Percentiles rank a stretch among this genome's conserved stretches.
Evolutionary conservation across 192 early-diverging fungal species (phyloP).

Genomic region (Spizellomyces punctatus): DNA sequence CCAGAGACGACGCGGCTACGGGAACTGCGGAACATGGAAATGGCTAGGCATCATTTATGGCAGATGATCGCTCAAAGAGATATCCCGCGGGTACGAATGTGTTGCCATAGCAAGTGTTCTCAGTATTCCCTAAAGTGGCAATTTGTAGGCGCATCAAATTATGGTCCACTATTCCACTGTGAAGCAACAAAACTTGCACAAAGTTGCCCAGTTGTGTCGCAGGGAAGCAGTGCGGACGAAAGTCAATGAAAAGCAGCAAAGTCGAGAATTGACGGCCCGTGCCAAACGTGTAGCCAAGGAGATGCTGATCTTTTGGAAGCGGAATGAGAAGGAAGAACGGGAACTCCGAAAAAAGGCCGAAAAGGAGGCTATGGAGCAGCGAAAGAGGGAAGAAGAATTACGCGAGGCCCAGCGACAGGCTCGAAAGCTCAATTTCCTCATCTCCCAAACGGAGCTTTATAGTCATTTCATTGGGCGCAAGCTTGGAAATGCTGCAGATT

Average conservation of each 20-base stretch:
- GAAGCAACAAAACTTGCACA: conserved; percentile 1
- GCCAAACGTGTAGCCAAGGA: conserved; percentile 36
- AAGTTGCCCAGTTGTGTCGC: conserved; percentile 12
- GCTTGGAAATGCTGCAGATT: conserved; percentile 41
- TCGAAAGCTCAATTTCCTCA: conserved; percentile 89
- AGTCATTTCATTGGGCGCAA: conserved; percentile 90
- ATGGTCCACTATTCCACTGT: conserved; percentile 7
- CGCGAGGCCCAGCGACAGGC: conserved; percentile 81
- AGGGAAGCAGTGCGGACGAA: background rate
- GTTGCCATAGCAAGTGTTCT: background rate
- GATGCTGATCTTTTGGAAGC: conserved; percentile 90
- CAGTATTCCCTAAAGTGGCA: background rate
- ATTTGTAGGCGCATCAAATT: conserved; percentile 12
- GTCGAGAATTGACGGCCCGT: conserved; percentile 20
- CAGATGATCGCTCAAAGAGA: conserved; percentile 10
- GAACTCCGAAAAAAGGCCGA: conserved; percentile 87
- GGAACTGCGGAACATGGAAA: background rate
- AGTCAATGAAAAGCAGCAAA: background rate
- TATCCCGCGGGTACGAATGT: conserved; percentile 8
- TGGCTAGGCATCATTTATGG: conserved; percentile 13
- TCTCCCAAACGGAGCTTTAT: conserved; percentile 90
- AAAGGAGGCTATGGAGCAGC: conserved; percentile 77
- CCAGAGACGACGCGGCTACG: background rate
- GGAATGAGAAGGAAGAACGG: conserved; percentile 87
- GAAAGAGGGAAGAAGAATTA: conserved; percentile 78